A percentile compares a stretch with the other conserved stretches of the same genome.
Evolutionary conservation across 1,284 basidiomycete genomes (phyloP).

Genomic region (Trichosporon faecale): DNA sequence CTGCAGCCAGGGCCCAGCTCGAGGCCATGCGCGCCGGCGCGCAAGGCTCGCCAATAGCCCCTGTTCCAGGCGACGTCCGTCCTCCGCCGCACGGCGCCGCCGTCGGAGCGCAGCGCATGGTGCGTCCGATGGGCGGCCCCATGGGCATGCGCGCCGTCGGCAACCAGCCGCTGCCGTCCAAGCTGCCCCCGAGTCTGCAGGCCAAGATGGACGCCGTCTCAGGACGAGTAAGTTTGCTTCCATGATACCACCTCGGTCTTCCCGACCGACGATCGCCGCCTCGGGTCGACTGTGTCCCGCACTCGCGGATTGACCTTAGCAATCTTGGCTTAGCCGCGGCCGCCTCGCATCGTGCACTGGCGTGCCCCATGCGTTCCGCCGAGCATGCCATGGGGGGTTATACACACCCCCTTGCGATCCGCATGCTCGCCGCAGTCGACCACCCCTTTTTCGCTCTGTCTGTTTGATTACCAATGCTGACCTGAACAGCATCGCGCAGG

Average conservation of each 20-base stretch:
- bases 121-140: slow-evolving; percentile 13
- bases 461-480: neutral
- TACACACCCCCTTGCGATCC: neutral
- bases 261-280: slow-evolving; percentile 46
- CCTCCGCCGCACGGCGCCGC: slow-evolving; percentile 4
- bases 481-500: slow-evolving; percentile 17
- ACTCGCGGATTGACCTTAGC: neutral
- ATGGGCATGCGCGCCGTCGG: slow-evolving; percentile 39
- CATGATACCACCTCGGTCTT: neutral
- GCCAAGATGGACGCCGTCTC: slow-evolving; percentile 71
- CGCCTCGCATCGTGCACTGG: neutral
- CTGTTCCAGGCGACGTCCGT: neutral
- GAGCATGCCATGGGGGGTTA: neutral
- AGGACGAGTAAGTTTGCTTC: slow-evolving; percentile 4
- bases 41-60: neutral
- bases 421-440: neutral
- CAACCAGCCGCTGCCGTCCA: slow-evolving; percentile 42
- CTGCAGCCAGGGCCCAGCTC: neutral
- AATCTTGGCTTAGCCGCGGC: neutral
- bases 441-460: neutral
- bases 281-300: neutral
- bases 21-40: neutral
- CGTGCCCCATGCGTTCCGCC: neutral
- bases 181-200: slow-evolving; percentile 77
- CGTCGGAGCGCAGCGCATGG: neutral